Percentiles rank a stretch among this genome's conserved stretches.
phyloP scores from a whole-genome alignment of 768 basidiomycete species.

The Auricularia cornea region DNA sequence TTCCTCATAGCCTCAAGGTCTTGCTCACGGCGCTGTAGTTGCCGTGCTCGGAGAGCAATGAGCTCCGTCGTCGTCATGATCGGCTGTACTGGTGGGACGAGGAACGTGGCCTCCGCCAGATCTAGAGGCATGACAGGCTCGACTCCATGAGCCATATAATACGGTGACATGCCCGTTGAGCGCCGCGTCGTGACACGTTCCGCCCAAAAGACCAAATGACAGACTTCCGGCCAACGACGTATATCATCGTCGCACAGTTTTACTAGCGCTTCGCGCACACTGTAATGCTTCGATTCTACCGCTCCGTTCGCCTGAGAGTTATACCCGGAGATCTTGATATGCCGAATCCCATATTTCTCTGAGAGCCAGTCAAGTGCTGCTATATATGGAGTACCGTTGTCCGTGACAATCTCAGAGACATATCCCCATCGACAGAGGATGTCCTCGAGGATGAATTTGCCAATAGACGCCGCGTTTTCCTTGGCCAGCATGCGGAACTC shows the following conservation, averaged over 20 bases:
- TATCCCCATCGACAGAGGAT: slow-evolving; percentile 10
- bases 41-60: slow-evolving; percentile 3
- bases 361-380: slow-evolving; percentile 9
- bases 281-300: slow-evolving; percentile 25
- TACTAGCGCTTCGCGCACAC: slow-evolving; percentile 20
- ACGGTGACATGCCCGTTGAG: slow-evolving; percentile 25
- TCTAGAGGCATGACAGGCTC: slow-evolving; percentile 16
- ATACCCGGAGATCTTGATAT: slow-evolving; percentile 33
- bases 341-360: slow-evolving; percentile 5
- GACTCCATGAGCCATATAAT: slow-evolving; percentile 5
- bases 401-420: slow-evolving; percentile 14
- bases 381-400: slow-evolving; percentile 12
- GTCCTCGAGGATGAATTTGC: slow-evolving; percentile 12
- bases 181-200: slow-evolving; percentile 25
- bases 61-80: slow-evolving; percentile 9
- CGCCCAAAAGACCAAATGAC: slow-evolving; percentile 27
- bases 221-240: slow-evolving; percentile 7
- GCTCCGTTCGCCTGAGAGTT: slow-evolving; percentile 35
- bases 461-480: slow-evolving; percentile 10
- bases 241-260: slow-evolving; percentile 22
- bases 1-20: slow-evolving; percentile 10
- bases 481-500: slow-evolving; percentile 24
- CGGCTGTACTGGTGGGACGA: neutral
- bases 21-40: slow-evolving; percentile 8
- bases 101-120: slow-evolving; percentile 14